Evolutionary conservation across 2,329 filamentous ascomycete genomes (phyloP).

Genomic region (Fusarium hostae): DNA sequence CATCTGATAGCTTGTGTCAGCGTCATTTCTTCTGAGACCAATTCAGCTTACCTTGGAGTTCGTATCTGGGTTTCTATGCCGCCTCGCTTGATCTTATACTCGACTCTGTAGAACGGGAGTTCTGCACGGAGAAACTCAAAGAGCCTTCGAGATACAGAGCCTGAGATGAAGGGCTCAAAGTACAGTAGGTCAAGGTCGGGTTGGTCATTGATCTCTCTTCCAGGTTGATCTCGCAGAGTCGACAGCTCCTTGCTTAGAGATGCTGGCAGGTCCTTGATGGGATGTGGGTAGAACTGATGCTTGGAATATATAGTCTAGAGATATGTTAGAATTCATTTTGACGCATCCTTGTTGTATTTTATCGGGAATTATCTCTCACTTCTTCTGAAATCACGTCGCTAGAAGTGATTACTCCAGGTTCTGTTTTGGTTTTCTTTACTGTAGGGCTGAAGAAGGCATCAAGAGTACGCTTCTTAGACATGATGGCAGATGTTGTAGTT

Average conservation of each 20-base stretch:
- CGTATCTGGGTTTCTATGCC: slow-evolving; percentile 69
- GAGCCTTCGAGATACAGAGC: slow-evolving; percentile 64
- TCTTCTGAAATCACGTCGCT: slow-evolving; percentile 10
- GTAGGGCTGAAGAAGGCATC: slow-evolving; percentile 70
- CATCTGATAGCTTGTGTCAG: slow-evolving; percentile 44
- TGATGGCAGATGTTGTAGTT: neutral
- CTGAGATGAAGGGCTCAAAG: slow-evolving; percentile 77
- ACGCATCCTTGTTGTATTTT: neutral
- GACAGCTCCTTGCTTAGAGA: slow-evolving; percentile 53
- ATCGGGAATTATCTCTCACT: neutral
- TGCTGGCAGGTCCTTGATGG: slow-evolving; percentile 58
- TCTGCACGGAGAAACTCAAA: slow-evolving; percentile 78
- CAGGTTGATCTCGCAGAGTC: slow-evolving; percentile 63
- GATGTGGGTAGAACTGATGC: slow-evolving; percentile 62
- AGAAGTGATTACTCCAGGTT: neutral
- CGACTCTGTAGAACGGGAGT: slow-evolving; percentile 80
- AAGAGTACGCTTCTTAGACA: slow-evolving; percentile 64
- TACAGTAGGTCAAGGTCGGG: slow-evolving; percentile 79
- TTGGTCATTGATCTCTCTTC: slow-evolving; percentile 70
- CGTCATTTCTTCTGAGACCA: neutral
- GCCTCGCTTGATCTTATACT: slow-evolving; percentile 76
- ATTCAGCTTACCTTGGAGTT: slow-evolving; percentile 57
- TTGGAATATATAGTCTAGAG: slow-evolving; percentile 47
- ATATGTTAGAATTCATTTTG: neutral
- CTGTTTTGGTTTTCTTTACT: slow-evolving; percentile 41